phyloP scores from a whole-genome alignment of 2,329 filamentous ascomycete species.

The Lecanoromycetidae sp. region DNA sequence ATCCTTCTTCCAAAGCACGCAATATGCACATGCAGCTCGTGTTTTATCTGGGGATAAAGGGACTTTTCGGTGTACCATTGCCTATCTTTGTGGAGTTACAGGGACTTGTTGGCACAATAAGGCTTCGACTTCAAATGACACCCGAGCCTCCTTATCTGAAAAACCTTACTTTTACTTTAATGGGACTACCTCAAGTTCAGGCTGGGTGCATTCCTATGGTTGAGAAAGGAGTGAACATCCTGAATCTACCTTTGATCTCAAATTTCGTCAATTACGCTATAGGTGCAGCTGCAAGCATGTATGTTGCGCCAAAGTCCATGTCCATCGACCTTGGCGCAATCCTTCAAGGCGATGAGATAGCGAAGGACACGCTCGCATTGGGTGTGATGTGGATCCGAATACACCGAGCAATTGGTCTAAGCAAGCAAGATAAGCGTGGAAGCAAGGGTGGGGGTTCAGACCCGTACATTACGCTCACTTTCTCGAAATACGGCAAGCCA shows the following conservation, averaged over 20 bases:
- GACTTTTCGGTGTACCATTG: constrained; percentile 76
- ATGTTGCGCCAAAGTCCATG: constrained; percentile 90
- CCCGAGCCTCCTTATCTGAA: constrained; percentile 89
- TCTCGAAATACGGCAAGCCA: constrained; percentile 93
- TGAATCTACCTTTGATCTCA: constrained; percentile 84
- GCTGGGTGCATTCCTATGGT: constrained; percentile 88
- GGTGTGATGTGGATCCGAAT: constrained; percentile 90
- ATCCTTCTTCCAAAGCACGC: constrained; percentile 66
- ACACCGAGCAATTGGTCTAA: constrained; percentile 72
- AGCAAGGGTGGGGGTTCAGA: constrained; percentile 81
- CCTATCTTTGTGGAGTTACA: constrained; percentile 85
- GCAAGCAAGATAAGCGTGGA: constrained; percentile 78
- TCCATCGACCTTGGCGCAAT: constrained; percentile 83
- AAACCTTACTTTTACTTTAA: constrained; percentile 81
- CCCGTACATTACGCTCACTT: constrained; percentile 87
- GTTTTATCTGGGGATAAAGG: constrained; percentile 84
- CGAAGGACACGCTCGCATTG: constrained; percentile 71
- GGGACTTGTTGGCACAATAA: constrained; percentile 76
- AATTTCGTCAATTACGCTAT: constrained; percentile 97
- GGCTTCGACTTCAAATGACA: constrained; percentile 70
- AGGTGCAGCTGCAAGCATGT: constrained; percentile 72
- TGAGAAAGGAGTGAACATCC: constrained; percentile 76
- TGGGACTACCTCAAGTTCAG: constrained; percentile 81
- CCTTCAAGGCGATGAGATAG: constrained; percentile 79
- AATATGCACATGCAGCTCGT: constrained; percentile 97